These are phyloP conservation scores for Gossypium schwendimanii DNA, from an alignment of 441 rosid genomes.

Conservation along the genomic window DNA sequence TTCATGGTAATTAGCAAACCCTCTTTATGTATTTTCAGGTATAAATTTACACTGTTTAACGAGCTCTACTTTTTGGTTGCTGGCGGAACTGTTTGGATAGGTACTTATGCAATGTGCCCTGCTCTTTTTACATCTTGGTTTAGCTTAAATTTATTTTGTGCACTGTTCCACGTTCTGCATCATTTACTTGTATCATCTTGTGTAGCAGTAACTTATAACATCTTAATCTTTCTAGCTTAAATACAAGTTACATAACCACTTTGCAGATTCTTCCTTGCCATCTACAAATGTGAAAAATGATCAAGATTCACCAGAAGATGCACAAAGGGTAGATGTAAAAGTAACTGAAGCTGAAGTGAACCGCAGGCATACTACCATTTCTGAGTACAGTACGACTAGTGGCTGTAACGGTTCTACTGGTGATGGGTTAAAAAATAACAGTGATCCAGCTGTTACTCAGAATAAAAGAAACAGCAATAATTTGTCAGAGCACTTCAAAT, in stretches of 20 bases:
- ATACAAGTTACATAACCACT: not conserved
- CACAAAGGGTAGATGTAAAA: constrained; percentile 26
- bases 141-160: not conserved
- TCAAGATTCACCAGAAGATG: constrained; percentile 26
- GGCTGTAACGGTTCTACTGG: constrained; percentile 14
- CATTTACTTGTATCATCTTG: not conserved
- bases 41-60: constrained; percentile 86
- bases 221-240: not conserved
- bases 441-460: constrained; percentile 16
- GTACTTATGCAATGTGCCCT: constrained; percentile 29
- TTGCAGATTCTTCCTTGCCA: constrained; percentile 58
- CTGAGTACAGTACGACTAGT: constrained; percentile 20
- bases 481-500: constrained; percentile 16
- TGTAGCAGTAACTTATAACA: not conserved
- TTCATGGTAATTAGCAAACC: not conserved
- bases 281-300: constrained; percentile 23
- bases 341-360: constrained; percentile 29
- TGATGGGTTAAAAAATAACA: constrained; percentile 19
- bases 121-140: not conserved
- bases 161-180: not conserved
- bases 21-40: constrained; percentile 43
- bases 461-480: constrained; percentile 22
- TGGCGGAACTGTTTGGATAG: constrained; percentile 98
- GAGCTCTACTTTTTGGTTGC: constrained; percentile 97
- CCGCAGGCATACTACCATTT: constrained; percentile 8